These are phyloP conservation scores for Cinnamomum chago DNA, from an alignment of 164 flowering plant species.

Conservation along the genomic window DNA sequence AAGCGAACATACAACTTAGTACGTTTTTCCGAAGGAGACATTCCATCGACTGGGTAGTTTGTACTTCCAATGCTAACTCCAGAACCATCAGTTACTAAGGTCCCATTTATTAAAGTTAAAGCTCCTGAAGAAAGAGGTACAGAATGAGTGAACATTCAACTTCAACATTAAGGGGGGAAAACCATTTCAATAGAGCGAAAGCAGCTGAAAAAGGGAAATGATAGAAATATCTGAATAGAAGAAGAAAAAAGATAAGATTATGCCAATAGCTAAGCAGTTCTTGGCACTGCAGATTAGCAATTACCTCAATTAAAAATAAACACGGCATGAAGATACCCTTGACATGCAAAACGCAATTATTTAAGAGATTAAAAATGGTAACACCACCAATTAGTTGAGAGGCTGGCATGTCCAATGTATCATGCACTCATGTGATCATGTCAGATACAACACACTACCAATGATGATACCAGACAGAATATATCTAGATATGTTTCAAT, in stretches of 20 bases:
- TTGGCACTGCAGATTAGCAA: too few species aligned
- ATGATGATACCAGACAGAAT: too few species aligned
- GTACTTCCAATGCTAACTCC: slow-evolving; percentile 34
- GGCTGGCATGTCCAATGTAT: too few species aligned
- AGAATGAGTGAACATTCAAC: slow-evolving; percentile 1
- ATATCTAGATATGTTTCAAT: too few species aligned
- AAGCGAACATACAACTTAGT: slow-evolving; percentile 48
- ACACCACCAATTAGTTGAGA: too few species aligned
- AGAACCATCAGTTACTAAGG: slow-evolving; percentile 32
- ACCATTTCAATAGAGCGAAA: neutral
- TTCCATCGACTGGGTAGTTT: slow-evolving; percentile 26
- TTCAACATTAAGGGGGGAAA: neutral
- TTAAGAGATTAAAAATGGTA: too few species aligned
- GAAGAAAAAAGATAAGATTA: neutral
- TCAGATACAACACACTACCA: too few species aligned
- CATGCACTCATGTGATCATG: too few species aligned
- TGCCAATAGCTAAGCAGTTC: neutral
- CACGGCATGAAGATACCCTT: too few species aligned
- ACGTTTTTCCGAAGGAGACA: slow-evolving; percentile 44
- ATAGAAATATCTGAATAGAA: neutral
- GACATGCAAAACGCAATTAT: too few species aligned
- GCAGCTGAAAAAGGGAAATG: too few species aligned
- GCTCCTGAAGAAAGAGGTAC: slow-evolving; percentile 28
- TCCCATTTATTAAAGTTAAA: slow-evolving; percentile 26
- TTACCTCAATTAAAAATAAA: too few species aligned